phyloP scores from a whole-genome alignment of 306 rosid species.

The Castanea sativa region DNA sequence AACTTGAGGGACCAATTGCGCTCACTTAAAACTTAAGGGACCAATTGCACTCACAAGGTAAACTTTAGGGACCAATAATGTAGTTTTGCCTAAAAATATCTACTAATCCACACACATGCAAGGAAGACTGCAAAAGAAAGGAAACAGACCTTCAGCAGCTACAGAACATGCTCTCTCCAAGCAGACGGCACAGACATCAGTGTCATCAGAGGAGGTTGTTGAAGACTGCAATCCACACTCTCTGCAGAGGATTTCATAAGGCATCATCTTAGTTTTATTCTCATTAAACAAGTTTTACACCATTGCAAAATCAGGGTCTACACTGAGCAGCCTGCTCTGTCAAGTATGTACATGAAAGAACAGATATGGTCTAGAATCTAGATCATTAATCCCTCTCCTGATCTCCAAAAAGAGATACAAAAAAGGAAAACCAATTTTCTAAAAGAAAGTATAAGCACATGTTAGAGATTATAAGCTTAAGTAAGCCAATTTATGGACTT shows the following conservation, averaged over 20 bases:
- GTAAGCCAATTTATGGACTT: neutral
- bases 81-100: neutral
- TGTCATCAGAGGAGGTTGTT: constrained; percentile 52
- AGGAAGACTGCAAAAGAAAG: constrained; percentile 11
- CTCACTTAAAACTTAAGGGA: no score
- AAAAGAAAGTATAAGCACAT: neutral
- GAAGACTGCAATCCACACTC: constrained; percentile 75
- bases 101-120: neutral
- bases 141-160: constrained; percentile 77
- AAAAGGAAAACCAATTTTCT: neutral
- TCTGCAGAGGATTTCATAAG: constrained; percentile 50
- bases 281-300: neutral
- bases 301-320: neutral
- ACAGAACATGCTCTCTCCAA: constrained; percentile 87
- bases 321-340: neutral
- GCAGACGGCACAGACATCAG: constrained; percentile 87
- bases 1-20: no score
- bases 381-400: neutral
- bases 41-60: no score
- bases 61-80: no score
- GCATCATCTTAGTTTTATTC: constrained; percentile 23
- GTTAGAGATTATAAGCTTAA: neutral
- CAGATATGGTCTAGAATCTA: neutral
- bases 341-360: neutral
- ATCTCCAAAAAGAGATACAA: neutral